These are phyloP conservation scores for Alternaria metachromatica DNA, from an alignment of 2,329 filamentous ascomycete genomes.

Conservation along the genomic window DNA sequence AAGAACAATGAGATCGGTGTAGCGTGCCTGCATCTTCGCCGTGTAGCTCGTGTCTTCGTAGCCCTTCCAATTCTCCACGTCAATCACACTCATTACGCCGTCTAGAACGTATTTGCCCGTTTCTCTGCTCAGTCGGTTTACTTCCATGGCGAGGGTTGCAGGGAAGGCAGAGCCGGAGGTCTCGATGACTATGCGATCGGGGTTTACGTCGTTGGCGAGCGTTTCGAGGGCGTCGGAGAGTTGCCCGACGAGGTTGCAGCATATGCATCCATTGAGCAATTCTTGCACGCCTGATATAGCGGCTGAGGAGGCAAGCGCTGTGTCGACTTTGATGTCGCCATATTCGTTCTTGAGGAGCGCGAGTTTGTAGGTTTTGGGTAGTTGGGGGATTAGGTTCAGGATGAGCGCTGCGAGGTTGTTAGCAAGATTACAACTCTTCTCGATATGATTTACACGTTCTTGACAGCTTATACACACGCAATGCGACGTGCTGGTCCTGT, in stretches of 20 bases:
- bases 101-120: constrained; percentile 77
- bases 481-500: background rate
- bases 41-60: constrained; percentile 93
- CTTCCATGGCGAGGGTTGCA: constrained; percentile 87
- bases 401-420: constrained; percentile 66
- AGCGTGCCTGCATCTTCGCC: constrained; percentile 83
- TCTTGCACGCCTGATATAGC: constrained; percentile 91
- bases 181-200: constrained; percentile 92
- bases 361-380: constrained; percentile 85
- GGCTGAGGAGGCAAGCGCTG: constrained; percentile 81
- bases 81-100: constrained; percentile 86
- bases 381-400: constrained; percentile 90
- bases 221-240: constrained; percentile 80
- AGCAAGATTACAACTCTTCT: background rate
- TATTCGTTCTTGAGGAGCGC: constrained; percentile 98
- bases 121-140: constrained; percentile 78
- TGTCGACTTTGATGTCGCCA: constrained; percentile 92
- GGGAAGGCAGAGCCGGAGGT: constrained; percentile 85
- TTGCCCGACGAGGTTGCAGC: constrained; percentile 96
- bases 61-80: constrained; percentile 93
- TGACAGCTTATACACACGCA: background rate
- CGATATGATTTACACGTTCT: background rate
- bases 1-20: constrained; percentile 88
- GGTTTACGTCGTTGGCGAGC: constrained; percentile 66
- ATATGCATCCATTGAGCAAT: constrained; percentile 96